phyloP scores from a whole-genome alignment of 2,329 filamentous ascomycete genomes.

The Hypoxylon sp. region DNA sequence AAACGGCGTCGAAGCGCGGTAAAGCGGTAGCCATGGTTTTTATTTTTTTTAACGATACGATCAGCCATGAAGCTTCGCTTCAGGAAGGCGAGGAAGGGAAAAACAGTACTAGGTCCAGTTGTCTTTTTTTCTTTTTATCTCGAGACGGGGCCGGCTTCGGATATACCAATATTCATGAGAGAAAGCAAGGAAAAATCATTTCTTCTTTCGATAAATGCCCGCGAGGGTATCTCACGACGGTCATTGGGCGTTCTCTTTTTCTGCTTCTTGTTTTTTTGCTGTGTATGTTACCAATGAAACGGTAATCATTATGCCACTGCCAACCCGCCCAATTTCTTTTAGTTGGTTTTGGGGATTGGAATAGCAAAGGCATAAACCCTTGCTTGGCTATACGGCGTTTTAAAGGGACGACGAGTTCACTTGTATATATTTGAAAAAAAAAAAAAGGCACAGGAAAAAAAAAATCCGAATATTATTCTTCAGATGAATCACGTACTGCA shows the following conservation, averaged over 20 bases:
- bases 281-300: constrained; percentile 3
- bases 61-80: background rate
- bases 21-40: constrained; percentile 9
- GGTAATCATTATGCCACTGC: constrained; percentile 12
- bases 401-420: constrained; percentile 23
- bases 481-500: background rate
- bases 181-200: too few species aligned
- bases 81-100: background rate
- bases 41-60: too few species aligned
- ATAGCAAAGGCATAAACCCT: constrained; percentile 3
- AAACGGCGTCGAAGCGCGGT: constrained; percentile 38
- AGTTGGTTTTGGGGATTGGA: background rate
- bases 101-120: constrained; percentile 19
- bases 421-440: constrained; percentile 39
- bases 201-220: constrained; percentile 13
- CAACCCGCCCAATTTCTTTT: background rate
- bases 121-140: constrained; percentile 28
- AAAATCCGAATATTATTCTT: constrained; percentile 19
- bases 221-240: constrained; percentile 27
- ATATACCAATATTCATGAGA: constrained; percentile 32
- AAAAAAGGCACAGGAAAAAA: constrained; percentile 27
- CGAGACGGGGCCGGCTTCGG: constrained; percentile 19
- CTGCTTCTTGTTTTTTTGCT: constrained; percentile 13
- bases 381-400: constrained; percentile 23
- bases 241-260: constrained; percentile 14